Percentiles rank a stretch among this genome's conserved stretches.
These are phyloP conservation scores for Schizochytrium sp. DNA, from an alignment of 108 stramenopile genomes.

Conservation along the genomic window DNA sequence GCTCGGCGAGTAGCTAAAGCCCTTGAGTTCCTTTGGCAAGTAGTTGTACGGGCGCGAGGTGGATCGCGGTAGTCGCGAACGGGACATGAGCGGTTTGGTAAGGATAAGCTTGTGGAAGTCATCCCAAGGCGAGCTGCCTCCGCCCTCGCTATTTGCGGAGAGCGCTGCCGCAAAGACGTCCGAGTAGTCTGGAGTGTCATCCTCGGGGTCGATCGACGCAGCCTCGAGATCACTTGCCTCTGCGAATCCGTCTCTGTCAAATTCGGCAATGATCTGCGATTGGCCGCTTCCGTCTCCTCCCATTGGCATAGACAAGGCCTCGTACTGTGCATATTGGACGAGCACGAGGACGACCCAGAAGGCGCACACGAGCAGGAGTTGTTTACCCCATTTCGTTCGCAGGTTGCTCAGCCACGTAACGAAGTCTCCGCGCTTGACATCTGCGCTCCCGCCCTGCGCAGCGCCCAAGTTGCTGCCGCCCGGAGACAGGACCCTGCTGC, in stretches of 20 bases:
- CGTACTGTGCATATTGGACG: too few species aligned
- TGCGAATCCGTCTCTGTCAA: neutral
- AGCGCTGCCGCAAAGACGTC: neutral
- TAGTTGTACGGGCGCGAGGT: neutral
- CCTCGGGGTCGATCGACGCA: neutral
- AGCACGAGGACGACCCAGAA: too few species aligned
- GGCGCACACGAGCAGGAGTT: too few species aligned
- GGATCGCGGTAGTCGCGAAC: neutral
- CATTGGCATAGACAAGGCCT: too few species aligned
- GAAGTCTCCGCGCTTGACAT: too few species aligned
- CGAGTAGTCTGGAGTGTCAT: neutral
- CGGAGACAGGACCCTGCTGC: too few species aligned
- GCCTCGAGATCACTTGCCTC: neutral
- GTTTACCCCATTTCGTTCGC: too few species aligned
- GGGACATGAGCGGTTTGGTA: neutral
- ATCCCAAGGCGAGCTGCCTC: neutral
- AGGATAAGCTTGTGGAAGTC: neutral
- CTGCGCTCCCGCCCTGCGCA: too few species aligned
- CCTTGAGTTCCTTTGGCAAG: neutral
- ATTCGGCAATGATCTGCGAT: neutral
- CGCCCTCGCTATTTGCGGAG: neutral
- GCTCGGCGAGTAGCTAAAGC: neutral
- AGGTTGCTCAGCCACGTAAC: too few species aligned
- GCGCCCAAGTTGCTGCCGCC: too few species aligned
- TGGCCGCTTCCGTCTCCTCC: too few species aligned